A percentile compares a stretch with the other conserved stretches of the same genome.
These are phyloP conservation scores for Noccaea caerulescens DNA, from an alignment of 345 rosid genomes.

Conservation along the genomic window DNA sequence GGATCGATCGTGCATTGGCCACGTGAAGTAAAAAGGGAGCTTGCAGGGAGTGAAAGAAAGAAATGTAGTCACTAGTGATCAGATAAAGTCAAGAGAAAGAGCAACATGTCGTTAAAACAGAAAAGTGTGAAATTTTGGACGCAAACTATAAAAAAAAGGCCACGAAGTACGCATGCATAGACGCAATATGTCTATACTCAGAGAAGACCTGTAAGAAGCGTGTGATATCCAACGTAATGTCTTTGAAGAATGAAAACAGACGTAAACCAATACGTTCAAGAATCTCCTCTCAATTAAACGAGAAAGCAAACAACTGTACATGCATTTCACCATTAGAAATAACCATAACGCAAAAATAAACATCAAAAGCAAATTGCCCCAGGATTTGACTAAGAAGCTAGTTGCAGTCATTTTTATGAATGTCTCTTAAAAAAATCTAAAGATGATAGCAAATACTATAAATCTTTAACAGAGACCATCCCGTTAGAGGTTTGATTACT, in stretches of 20 bases:
- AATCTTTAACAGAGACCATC: neutral
- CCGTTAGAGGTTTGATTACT: neutral
- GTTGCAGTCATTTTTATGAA: neutral
- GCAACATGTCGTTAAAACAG: slow-evolving; percentile 23
- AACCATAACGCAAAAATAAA: neutral
- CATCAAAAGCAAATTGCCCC: neutral
- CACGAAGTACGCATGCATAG: slow-evolving; percentile 45
- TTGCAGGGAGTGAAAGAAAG: slow-evolving; percentile 18
- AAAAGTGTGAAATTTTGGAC: slow-evolving; percentile 23
- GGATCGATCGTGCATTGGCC: slow-evolving; percentile 1
- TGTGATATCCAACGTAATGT: slow-evolving; percentile 20
- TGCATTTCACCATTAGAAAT: slow-evolving; percentile 31
- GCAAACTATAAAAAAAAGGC: slow-evolving; percentile 18
- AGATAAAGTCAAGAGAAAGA: slow-evolving; percentile 17
- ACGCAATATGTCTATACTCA: slow-evolving; percentile 5
- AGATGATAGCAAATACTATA: slow-evolving; percentile 1
- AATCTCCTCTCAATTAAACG: slow-evolving; percentile 26
- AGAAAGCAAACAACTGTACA: slow-evolving; percentile 44
- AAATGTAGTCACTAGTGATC: slow-evolving; percentile 8
- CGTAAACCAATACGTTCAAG: slow-evolving; percentile 23
- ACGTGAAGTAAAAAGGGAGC: neutral
- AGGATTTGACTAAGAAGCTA: slow-evolving; percentile 26
- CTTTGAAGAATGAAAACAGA: slow-evolving; percentile 23
- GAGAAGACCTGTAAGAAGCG: neutral
- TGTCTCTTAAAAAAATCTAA: slow-evolving; percentile 15